phyloP scores from a whole-genome alignment of 352 stramenopile genomes.

The Phytopythium boreale region DNA sequence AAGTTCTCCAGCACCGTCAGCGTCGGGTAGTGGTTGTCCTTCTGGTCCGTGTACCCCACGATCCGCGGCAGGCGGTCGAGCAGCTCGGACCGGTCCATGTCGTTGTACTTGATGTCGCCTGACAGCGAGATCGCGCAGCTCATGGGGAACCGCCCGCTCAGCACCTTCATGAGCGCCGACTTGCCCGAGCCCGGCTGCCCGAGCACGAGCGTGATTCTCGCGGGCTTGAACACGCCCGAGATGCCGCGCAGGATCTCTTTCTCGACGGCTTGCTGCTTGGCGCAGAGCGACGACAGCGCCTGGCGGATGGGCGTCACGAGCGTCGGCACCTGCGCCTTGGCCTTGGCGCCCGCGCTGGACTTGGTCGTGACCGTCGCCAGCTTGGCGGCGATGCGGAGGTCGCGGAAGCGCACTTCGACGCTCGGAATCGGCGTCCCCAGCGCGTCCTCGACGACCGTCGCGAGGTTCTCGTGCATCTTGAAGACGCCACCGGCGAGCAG shows the following conservation, averaged over 20 bases:
- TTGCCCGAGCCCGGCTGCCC: constrained; percentile 41
- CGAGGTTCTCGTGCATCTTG: constrained; percentile 50
- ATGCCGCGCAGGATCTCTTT: constrained; percentile 40
- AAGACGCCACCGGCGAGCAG: constrained; percentile 43
- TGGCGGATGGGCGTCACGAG: constrained; percentile 14
- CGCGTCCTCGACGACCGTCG: constrained; percentile 33
- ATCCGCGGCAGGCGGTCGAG: constrained; percentile 26
- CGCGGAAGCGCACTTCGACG: constrained; percentile 50
- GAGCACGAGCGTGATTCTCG: constrained; percentile 36
- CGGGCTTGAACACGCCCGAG: constrained; percentile 32
- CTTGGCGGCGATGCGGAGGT: constrained; percentile 41
- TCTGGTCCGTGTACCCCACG: constrained; percentile 46
- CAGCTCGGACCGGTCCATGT: constrained; percentile 18
- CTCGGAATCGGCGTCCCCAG: constrained; percentile 38
- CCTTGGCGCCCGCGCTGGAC: constrained; percentile 6
- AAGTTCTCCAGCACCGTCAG: constrained; percentile 94
- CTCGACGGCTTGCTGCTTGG: constrained; percentile 21
- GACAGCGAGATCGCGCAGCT: constrained; percentile 35
- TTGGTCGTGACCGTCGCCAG: constrained; percentile 19
- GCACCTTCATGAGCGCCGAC: constrained; percentile 36
- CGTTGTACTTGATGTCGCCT: constrained; percentile 47
- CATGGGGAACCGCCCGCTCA: constrained; percentile 41
- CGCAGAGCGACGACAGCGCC: constrained; percentile 15
- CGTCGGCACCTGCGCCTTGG: constrained; percentile 13
- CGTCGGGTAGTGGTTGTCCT: constrained; percentile 84